Evolutionary conservation across 495 filamentous ascomycete genomes (phyloP), one percentile per base, ranked within the genome.

Genomic region (Bryoglossum gracile): DNA sequence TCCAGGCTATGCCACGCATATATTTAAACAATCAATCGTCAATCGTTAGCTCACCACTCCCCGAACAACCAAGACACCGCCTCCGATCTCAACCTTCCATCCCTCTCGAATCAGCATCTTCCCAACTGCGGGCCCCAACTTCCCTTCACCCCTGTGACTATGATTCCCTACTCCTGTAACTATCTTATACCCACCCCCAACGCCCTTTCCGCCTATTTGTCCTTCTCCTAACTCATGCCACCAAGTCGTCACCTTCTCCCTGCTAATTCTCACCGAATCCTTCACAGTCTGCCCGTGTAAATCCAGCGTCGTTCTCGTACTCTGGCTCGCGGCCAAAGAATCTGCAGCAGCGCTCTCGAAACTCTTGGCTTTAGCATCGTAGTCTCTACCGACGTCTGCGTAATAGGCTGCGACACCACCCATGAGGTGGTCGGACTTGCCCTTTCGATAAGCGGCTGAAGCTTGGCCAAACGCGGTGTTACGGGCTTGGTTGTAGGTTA

Each of bases 111-210:
- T 69, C 45, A 98, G 62, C 68, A 83, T 83, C 60, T 75, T 84
- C 43, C 69, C 80, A 1, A 98, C 89, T n/a, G 86, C 84, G 26
- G 85, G 86, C 2, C 87, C 81, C 19, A 98, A 55, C 48, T 78
- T 82, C 1, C 81, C 81, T 24, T 72, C 82, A 0, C 90, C 88
- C 33, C 81, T 81, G n/a, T 76, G 75, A 41, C 80, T 89, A 60
- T 98, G 92, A 25, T 69, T 68, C 4, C 92, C 92, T 3, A 80
- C 41, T 2, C 92, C 92, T 0, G 88, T 94, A 19, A 98, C 72
- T 19, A 98, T 83, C 32, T 73, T 76, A 54, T 83, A 86, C 57
- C 51, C 64, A 50, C 58, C 75, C 48, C 62, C 58, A 35, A 72
- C 61, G 47, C 70, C 65, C 48, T 66, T 66, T 51, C 51, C 62